Percentiles rank a stretch among this genome's conserved stretches.
These are phyloP conservation scores for Phytophthora agathidicida DNA, from an alignment of 352 stramenopile species.

Conservation along the genomic window DNA sequence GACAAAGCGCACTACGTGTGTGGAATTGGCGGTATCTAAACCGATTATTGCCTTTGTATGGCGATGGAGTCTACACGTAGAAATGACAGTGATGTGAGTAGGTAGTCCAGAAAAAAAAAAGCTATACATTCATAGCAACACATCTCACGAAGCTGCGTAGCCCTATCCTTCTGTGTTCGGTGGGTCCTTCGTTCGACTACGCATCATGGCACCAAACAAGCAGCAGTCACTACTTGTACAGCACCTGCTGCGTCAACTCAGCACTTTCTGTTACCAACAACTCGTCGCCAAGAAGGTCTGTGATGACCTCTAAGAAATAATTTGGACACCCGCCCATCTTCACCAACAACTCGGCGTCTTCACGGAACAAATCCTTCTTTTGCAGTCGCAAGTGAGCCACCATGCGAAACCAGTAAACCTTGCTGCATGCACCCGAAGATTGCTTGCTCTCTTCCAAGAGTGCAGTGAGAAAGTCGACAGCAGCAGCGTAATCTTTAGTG, in stretches of 20 bases:
- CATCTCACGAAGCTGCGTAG: no score
- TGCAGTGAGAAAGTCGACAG: constrained; percentile 14
- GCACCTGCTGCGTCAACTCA: constrained; percentile 9
- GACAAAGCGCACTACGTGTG: no score
- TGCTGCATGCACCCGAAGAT: constrained; percentile 4
- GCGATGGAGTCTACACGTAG: no score
- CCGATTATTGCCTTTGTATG: no score
- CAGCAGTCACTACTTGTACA: constrained; percentile 1
- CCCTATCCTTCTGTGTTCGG: no score
- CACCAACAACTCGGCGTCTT: constrained; percentile 10
- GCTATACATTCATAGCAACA: no score
- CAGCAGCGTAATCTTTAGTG: constrained; percentile 19
- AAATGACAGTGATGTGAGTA: no score
- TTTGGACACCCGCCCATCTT: constrained; percentile 23
- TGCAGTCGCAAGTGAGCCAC: constrained; percentile 20
- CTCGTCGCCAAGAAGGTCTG: constrained; percentile 7
- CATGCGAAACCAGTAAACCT: constrained; percentile 32
- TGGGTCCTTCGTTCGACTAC: no score
- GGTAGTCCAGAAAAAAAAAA: no score
- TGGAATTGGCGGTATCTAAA: no score
- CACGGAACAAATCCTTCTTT: constrained; percentile 23
- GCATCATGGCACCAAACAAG: not conserved
- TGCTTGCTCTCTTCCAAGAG: constrained; percentile 15
- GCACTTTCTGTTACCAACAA: constrained; percentile 9
- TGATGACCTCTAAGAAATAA: constrained; percentile 22